phyloP scores from a whole-genome alignment of 2,329 filamentous ascomycete genomes.

The Pyricularia sp. region DNA sequence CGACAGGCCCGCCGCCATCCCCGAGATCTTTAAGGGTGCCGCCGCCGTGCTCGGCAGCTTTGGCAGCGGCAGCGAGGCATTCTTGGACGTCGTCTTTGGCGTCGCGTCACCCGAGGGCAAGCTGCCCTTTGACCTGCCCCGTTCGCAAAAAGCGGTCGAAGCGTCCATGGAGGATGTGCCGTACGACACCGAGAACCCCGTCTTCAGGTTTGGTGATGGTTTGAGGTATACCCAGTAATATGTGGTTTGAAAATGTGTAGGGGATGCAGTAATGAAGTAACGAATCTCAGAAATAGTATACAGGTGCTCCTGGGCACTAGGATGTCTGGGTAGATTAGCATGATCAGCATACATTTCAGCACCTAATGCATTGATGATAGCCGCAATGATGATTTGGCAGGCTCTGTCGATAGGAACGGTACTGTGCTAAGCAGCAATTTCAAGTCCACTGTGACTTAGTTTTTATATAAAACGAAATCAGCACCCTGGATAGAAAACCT shows the following conservation, averaged over 20 bases:
- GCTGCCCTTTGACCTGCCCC: conserved; percentile 17
- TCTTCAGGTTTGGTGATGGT: conserved; percentile 19
- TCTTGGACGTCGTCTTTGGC: conserved; percentile 29
- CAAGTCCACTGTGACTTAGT: no score
- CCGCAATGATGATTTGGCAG: no score
- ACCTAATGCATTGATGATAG: no score
- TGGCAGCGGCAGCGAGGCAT: conserved; percentile 17
- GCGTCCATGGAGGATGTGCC: conserved; percentile 16
- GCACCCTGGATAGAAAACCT: no score
- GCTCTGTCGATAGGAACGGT: no score
- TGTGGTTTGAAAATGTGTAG: no score
- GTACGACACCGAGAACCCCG: conserved; percentile 15
- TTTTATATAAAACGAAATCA: no score
- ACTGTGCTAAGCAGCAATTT: no score
- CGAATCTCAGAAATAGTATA: neutral
- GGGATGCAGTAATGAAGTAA: neutral
- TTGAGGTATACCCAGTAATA: conserved; percentile 9
- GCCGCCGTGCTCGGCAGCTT: conserved; percentile 21
- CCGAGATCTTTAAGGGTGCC: conserved; percentile 13
- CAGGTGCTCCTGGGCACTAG: neutral
- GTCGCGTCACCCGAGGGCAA: conserved; percentile 14
- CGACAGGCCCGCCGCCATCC: conserved; percentile 28
- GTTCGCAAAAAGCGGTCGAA: conserved; percentile 28
- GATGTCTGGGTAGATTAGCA: neutral
- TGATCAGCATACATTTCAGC: no score